Conservation (phyloP, 2,329 filamentous ascomycete genomes). For the Leptographium radiaticola region DNA sequence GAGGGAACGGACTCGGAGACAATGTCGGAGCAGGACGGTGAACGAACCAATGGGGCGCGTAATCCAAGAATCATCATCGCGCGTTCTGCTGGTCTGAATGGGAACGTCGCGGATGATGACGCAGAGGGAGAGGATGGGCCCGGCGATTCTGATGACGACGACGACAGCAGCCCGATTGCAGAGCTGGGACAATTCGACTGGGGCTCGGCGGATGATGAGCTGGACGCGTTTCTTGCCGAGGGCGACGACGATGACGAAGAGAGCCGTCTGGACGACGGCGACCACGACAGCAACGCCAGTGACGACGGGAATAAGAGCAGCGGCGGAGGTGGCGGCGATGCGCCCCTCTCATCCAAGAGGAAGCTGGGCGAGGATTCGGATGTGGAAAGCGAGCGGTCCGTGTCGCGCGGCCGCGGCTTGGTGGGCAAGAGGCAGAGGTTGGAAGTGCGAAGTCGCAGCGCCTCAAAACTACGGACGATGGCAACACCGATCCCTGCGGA, state of each 20-base stretch:
- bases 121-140: slow-evolving; percentile 27
- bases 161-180: slow-evolving; percentile 38
- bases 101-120: slow-evolving; percentile 18
- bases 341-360: slow-evolving; percentile 3
- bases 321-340: slow-evolving; percentile 13
- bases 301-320: slow-evolving; percentile 27
- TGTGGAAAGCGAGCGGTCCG: slow-evolving; percentile 17
- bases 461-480: slow-evolving; percentile 26
- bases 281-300: slow-evolving; percentile 20
- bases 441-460: slow-evolving; percentile 28
- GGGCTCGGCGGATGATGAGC: slow-evolving; percentile 54
- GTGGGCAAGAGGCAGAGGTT: slow-evolving; percentile 39
- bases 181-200: slow-evolving; percentile 47
- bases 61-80: not conserved
- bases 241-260: slow-evolving; percentile 30
- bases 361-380: slow-evolving; percentile 20
- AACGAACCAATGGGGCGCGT: slow-evolving; percentile 14
- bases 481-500: slow-evolving; percentile 6
- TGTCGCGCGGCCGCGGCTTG: slow-evolving; percentile 21
- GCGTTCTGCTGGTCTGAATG: not conserved
- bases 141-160: slow-evolving; percentile 28
- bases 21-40: slow-evolving; percentile 17
- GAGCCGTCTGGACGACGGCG: slow-evolving; percentile 18
- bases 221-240: slow-evolving; percentile 58
- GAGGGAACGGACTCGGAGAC: slow-evolving; percentile 16